Conservation (phyloP, 2,329 filamentous ascomycete species). For the Paracoccidioides brasiliensis region DNA sequence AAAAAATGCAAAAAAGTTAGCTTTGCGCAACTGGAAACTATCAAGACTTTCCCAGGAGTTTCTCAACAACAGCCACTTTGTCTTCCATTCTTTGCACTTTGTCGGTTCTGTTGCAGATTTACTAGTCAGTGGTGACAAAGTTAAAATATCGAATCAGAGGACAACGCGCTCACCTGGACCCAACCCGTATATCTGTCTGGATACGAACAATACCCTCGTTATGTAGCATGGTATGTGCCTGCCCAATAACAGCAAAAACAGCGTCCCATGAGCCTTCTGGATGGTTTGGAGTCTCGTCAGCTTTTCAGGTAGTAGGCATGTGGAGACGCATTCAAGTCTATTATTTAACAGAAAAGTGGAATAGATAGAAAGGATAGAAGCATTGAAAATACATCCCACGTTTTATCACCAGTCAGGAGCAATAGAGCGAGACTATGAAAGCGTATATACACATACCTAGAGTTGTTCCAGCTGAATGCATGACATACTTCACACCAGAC, state of each 20-base stretch:
- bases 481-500: conserved; percentile 67
- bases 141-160: not conserved
- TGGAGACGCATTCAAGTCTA: too few species aligned
- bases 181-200: conserved; percentile 78
- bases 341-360: not conserved
- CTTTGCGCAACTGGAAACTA: not conserved
- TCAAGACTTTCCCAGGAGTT: conserved; percentile 29
- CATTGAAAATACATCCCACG: not conserved
- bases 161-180: conserved; percentile 47
- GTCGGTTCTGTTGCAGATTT: conserved; percentile 49
- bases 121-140: not conserved
- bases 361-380: not conserved
- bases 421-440: not conserved
- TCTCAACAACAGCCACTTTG: conserved; percentile 55
- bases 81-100: conserved; percentile 71
- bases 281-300: not conserved
- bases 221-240: conserved; percentile 69
- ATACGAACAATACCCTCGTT: conserved; percentile 64
- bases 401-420: not conserved
- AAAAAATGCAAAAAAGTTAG: not conserved
- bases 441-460: conserved; percentile 51
- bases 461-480: conserved; percentile 91
- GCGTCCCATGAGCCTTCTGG: conserved; percentile 83
- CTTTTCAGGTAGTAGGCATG: not conserved
- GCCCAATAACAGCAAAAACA: conserved; percentile 74